A percentile compares a stretch with the other conserved stretches of the same genome.
Conservation (phyloP, 305 asterid species). For the Fraxinus albicans region DNA sequence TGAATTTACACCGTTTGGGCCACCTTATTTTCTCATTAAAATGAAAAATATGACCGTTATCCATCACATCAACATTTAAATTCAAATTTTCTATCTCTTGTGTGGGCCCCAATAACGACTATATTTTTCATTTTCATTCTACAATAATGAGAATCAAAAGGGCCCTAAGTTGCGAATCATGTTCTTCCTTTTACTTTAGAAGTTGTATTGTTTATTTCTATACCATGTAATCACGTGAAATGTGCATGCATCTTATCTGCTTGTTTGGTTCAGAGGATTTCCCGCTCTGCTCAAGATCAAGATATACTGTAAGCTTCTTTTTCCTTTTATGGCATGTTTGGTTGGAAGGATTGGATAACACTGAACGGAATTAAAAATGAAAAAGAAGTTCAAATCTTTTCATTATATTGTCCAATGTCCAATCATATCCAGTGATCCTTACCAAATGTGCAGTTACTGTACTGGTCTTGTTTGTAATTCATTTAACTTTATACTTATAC, state of each 20-base stretch:
- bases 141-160: no score
- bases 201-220: not conserved
- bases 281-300: conserved; percentile 48
- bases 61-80: no score
- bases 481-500: not conserved
- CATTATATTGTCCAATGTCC: not conserved
- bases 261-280: conserved; percentile 57
- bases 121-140: no score
- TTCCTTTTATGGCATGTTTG: conserved; percentile 7
- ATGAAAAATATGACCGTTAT: no score
- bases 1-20: no score
- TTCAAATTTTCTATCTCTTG: no score
- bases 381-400: not conserved
- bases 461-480: conserved; percentile 16
- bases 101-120: no score
- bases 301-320: conserved; percentile 62
- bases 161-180: not conserved
- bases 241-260: conserved; percentile 17
- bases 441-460: not conserved
- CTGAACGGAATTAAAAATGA: not conserved
- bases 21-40: no score
- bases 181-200: not conserved
- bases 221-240: conserved; percentile 9
- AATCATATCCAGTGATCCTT: not conserved
- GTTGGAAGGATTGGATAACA: not conserved